A percentile compares a stretch with the other conserved stretches of the same genome.
Conservation (phyloP, 2,329 filamentous ascomycete species). For the Fusarium burgessii region DNA sequence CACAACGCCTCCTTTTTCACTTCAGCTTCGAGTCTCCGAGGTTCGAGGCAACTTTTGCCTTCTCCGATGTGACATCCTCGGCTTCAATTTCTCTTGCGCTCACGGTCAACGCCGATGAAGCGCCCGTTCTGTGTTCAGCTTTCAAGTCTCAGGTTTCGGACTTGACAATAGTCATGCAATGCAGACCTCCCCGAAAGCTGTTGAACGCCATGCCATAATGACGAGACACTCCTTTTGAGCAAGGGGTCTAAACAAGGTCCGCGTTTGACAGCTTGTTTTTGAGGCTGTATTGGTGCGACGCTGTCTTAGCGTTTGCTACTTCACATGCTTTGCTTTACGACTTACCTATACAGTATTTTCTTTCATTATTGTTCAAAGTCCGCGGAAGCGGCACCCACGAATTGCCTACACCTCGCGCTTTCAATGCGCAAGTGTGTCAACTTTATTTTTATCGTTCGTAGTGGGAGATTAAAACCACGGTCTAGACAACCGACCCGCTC, state of each 20-base stretch:
- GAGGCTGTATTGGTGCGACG: slow-evolving; percentile 15
- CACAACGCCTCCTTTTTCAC: slow-evolving; percentile 9
- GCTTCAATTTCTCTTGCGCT: slow-evolving; percentile 1
- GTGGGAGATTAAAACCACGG: slow-evolving; percentile 72
- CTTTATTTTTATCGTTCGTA: slow-evolving; percentile 66
- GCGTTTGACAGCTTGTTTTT: slow-evolving; percentile 13
- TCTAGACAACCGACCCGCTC: slow-evolving; percentile 77
- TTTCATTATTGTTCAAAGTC: slow-evolving; percentile 27
- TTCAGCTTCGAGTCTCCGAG: slow-evolving; percentile 10
- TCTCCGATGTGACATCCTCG: slow-evolving; percentile 10
- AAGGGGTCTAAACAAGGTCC: background rate
- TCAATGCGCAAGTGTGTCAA: slow-evolving; percentile 71
- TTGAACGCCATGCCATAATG: slow-evolving; percentile 20
- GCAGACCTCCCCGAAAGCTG: slow-evolving; percentile 12
- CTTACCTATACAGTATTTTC: slow-evolving; percentile 8
- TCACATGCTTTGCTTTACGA: slow-evolving; percentile 2
- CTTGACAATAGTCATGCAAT: slow-evolving; percentile 28
- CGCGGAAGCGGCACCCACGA: slow-evolving; percentile 59
- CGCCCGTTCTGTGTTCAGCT: slow-evolving; percentile 5
- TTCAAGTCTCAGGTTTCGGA: slow-evolving; percentile 15
- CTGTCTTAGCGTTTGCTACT: slow-evolving; percentile 30
- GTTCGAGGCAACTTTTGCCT: slow-evolving; percentile 24
- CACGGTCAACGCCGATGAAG: slow-evolving; percentile 25
- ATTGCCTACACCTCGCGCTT: slow-evolving; percentile 72
- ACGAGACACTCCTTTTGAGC: slow-evolving; percentile 4